phyloP scores from a whole-genome alignment of 768 basidiomycete genomes.

The Phanerochaete carnosa region DNA sequence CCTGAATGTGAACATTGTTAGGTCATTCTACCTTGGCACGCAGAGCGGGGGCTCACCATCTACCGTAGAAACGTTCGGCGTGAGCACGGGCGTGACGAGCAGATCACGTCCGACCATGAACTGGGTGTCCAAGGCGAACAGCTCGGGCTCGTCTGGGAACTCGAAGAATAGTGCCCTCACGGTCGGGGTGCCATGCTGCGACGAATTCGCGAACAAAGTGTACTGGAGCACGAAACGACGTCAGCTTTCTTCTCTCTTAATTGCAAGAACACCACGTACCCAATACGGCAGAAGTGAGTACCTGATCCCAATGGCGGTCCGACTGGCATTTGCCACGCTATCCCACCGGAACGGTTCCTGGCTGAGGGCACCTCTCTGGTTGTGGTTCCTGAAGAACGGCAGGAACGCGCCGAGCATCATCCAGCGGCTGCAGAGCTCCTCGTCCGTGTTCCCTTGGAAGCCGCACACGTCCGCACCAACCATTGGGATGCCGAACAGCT shows the following conservation, averaged over 20 bases:
- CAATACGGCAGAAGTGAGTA: constrained; percentile 78
- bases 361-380: constrained; percentile 57
- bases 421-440: constrained; percentile 83
- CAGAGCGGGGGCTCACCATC: constrained; percentile 41
- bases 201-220: constrained; percentile 69
- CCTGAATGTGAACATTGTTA: no score
- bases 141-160: constrained; percentile 67
- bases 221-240: constrained; percentile 51
- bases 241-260: not conserved
- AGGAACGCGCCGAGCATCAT: constrained; percentile 83
- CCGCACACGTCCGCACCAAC: constrained; percentile 80
- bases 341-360: constrained; percentile 85
- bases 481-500: constrained; percentile 80
- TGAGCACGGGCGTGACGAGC: constrained; percentile 73
- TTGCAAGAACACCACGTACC: constrained; percentile 38
- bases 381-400: constrained; percentile 84
- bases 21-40: no score
- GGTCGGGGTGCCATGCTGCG: constrained; percentile 62
- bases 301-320: constrained; percentile 65
- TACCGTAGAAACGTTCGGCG: constrained; percentile 65
- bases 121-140: constrained; percentile 61
- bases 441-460: constrained; percentile 68
- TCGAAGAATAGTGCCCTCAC: constrained; percentile 76
- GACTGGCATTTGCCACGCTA: constrained; percentile 70
- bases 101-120: constrained; percentile 71